Evolutionary conservation across 2,329 filamentous ascomycete species (phyloP), one percentile per base, ranked within the genome.

Genomic region (Talaromyces sp.): DNA sequence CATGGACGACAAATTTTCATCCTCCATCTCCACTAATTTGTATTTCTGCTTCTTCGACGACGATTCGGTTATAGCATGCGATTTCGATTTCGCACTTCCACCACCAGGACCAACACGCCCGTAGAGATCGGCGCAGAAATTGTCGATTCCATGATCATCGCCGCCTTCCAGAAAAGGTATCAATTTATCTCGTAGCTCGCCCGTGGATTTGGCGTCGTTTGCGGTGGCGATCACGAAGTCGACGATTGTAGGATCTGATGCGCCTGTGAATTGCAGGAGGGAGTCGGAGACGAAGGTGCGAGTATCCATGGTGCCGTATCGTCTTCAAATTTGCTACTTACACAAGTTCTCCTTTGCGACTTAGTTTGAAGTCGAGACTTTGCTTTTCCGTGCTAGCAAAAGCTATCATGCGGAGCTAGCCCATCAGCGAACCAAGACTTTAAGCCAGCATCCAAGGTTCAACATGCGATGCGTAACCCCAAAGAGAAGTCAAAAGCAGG

Each of bases 221-320:
- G 84, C 83, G 16, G 83, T 85, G 50, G 83, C 82, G 63, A 85
- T 79, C 27, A 87, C 79, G 69, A 86, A 87, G 74, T 87, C 84
- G 67, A 86, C 75, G 59, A 84, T 78, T 60, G 84, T 85, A 41
- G 81, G 76, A 66, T 86, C 84, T 45, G 83, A 85, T 57, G 81
- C 84, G 67, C 84, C 84, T 43, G 83, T 82, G 60, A 86, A 78
- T 65, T 80, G 81, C 68, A 84, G 78, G 63, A 84, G 77, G 63
- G 82, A 79, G 71, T 84, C 82, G 60, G 82, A 84, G n/a, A 80
- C 73, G 64, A 79, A 80, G 14, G 74, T 76, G 62, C 73, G 74
- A 65, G 75, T 72, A 57, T 79, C 76, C 78, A 80, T 80, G 14
- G 37, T 45, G 37, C 13, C n/a, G 13, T 43, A 31, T 14, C 13